Percentiles rank a stretch among this genome's conserved stretches.
Conservation (phyloP, 148 eudicot species). For the Beta vulgaris region DNA sequence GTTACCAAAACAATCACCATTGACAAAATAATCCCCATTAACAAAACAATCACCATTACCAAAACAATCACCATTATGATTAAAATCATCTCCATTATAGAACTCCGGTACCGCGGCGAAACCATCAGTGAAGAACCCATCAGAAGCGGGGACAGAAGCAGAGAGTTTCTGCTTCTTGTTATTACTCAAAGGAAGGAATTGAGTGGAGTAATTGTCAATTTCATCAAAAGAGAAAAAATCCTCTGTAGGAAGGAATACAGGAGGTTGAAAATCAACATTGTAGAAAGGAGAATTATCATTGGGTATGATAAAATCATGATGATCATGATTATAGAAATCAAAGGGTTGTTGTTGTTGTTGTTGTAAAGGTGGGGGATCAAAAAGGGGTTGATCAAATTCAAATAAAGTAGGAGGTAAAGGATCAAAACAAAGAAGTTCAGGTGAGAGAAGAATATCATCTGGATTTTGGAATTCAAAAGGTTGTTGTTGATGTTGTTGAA, state of each 20-base stretch:
- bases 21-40: no score
- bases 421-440: conserved; percentile 32
- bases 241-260: neutral
- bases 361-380: conserved; percentile 9
- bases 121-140: neutral
- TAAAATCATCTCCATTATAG: neutral
- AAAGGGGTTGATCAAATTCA: conserved; percentile 9
- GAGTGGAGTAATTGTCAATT: neutral
- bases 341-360: neutral
- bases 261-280: conserved; percentile 11
- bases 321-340: no score
- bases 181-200: neutral
- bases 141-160: neutral
- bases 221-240: neutral
- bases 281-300: neutral
- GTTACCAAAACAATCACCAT: neutral
- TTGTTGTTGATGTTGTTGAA: neutral
- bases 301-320: conserved; percentile 1
- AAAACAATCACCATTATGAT: neutral
- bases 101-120: neutral
- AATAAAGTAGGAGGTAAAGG: conserved; percentile 25
- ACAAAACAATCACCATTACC: neutral
- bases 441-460: neutral
- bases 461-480: neutral
- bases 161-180: neutral